Conservation (phyloP, 352 stramenopile genomes). For the Phytophthora idaei region DNA sequence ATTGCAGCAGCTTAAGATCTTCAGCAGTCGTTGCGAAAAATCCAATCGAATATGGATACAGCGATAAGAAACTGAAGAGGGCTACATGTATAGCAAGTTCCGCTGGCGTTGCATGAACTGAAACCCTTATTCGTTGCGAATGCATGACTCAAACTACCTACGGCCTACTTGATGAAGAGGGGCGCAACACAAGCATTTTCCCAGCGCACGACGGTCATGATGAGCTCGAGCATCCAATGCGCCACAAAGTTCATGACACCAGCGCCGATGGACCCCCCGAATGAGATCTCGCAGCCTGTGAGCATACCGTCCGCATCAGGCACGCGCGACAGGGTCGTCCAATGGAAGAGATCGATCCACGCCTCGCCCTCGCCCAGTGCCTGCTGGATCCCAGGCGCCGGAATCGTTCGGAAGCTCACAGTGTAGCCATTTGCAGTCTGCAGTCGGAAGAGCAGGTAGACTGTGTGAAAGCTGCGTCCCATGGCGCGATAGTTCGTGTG, state of each 20-base stretch:
- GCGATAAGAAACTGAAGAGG: conserved; percentile 6
- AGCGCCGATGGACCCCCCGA: conserved; percentile 62
- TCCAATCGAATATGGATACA: conserved; percentile 10
- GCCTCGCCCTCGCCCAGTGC: conserved; percentile 51
- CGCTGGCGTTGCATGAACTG: not conserved
- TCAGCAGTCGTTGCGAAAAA: conserved; percentile 17
- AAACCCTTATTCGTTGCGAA: not conserved
- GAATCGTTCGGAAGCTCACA: conserved; percentile 73
- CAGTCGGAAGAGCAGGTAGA: conserved; percentile 74
- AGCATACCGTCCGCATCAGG: conserved; percentile 26
- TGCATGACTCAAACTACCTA: not conserved
- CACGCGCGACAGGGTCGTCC: conserved; percentile 47
- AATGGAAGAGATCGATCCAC: conserved; percentile 78
- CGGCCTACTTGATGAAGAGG: conserved; percentile 46
- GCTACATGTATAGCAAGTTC: conserved; percentile 14
- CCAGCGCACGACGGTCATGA: conserved; percentile 74
- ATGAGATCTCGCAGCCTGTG: conserved; percentile 45
- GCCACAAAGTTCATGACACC: conserved; percentile 63
- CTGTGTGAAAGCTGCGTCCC: conserved; percentile 62
- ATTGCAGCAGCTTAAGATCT: conserved; percentile 10
- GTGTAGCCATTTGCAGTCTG: conserved; percentile 57
- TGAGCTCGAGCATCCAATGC: conserved; percentile 82
- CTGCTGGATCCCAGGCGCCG: conserved; percentile 51
- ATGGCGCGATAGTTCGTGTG: conserved; percentile 62
- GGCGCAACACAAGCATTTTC: conserved; percentile 64